These are phyloP conservation scores for Verticillium alfalfae DNA, from an alignment of 2,329 filamentous ascomycete species.

Conservation along the genomic window DNA sequence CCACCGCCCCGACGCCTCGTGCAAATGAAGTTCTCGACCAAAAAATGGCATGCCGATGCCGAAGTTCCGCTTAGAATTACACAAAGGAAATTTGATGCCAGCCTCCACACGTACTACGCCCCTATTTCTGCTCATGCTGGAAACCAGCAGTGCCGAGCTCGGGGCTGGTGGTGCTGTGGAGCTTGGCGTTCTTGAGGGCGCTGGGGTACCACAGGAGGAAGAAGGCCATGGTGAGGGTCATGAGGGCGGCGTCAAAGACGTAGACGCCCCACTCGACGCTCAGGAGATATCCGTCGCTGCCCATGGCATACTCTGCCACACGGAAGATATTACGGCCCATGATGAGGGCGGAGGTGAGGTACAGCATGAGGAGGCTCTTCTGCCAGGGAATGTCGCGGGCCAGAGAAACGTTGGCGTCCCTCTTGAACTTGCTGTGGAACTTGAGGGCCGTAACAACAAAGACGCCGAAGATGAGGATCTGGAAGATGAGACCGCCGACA, in stretches of 20 bases:
- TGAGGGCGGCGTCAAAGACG: slow-evolving; percentile 34
- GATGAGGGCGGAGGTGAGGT: slow-evolving; percentile 19
- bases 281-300: slow-evolving; percentile 31
- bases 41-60: neutral
- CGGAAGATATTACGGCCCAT: slow-evolving; percentile 37
- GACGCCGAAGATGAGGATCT: slow-evolving; percentile 46
- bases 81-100: neutral
- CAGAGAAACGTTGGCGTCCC: slow-evolving; percentile 1
- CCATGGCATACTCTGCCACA: slow-evolving; percentile 40
- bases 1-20: no score
- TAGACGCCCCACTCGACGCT: slow-evolving; percentile 34
- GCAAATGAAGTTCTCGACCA: no score
- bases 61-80: neutral
- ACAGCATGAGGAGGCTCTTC: slow-evolving; percentile 17
- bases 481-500: slow-evolving; percentile 47
- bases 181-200: slow-evolving; percentile 2
- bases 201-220: slow-evolving; percentile 14
- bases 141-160: neutral
- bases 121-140: neutral
- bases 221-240: slow-evolving; percentile 20
- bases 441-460: slow-evolving; percentile 40
- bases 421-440: slow-evolving; percentile 33
- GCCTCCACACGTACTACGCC: neutral
- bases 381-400: slow-evolving; percentile 19
- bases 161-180: neutral